Evolutionary conservation across 23 red algal species (phyloP), one percentile per base, ranked within the genome.

Genomic region (Gracilaria domingensis): DNA sequence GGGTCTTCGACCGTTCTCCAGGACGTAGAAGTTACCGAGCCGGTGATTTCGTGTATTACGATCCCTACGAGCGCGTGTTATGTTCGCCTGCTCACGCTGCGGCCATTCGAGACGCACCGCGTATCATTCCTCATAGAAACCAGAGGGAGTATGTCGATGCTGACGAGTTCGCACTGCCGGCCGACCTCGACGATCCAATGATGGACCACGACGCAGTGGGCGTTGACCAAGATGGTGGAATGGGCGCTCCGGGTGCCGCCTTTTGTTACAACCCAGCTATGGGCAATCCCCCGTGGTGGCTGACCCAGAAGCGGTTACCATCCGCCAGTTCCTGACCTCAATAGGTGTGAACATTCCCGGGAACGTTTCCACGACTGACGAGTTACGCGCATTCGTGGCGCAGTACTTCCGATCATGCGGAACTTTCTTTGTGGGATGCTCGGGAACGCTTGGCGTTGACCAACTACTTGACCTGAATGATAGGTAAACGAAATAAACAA

Each of bases 21-120:
- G 66, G 66, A 17, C 66, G 66, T 4, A 24, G 66, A 32, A 73
- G 35, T 32, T 18, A 18, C 23, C 39, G 13, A 2, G 34, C 66
- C 4, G n/a, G 66, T 40, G 66, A 73, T 4, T 73, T 73, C 66
- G 39, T 73, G 35, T 20, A 40, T 73, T 73, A 73, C 4, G 66
- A 73, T 45, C 66, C 66, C 25, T 73, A 40, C 39, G 66, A 73
- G 28, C 2, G 54, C 54, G 54, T 58, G 54, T 12, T 58, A 6
- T 58, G 54, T 18, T 58, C 54, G 8, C 7, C 2, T 12, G 54
- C 54, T 18, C 54, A 58, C 2, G 54, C 54, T 6, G 54, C 4
- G 54, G 23, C 18, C 20, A 58, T 58, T 58, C 54, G 54, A 58
- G 54, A n/a, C 54, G 54, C 54, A 33, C 66, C 66, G 7, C 66